phyloP scores from a whole-genome alignment of 306 rosid genomes.

The Corylus avellana region DNA sequence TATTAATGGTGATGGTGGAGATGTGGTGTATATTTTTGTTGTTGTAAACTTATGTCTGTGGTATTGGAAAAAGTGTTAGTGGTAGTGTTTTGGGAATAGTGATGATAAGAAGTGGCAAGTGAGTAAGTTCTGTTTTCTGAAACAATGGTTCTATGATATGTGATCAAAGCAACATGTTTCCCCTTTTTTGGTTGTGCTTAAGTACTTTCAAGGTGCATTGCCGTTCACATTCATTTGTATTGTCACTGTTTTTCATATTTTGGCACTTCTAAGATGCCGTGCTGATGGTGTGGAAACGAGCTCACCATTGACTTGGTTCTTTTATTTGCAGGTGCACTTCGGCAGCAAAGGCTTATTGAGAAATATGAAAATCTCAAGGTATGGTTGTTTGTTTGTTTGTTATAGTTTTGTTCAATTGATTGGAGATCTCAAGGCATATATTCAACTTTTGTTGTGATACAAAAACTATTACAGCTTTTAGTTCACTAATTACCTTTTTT shows the following conservation, averaged over 20 bases:
- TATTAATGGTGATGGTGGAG: neutral
- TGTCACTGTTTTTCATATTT: neutral
- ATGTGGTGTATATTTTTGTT: neutral
- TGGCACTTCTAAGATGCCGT: neutral
- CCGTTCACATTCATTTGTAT: neutral
- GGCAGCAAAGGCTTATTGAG: constrained; percentile 61
- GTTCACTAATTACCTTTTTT: neutral
- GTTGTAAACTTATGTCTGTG: neutral
- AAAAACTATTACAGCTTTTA: neutral
- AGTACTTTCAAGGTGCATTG: neutral
- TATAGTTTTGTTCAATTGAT: no score
- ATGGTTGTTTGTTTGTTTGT: no score
- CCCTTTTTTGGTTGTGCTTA: neutral
- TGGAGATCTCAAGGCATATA: no score
- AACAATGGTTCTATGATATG: neutral
- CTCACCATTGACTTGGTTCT: constrained; percentile 21
- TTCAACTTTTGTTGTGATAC: no score
- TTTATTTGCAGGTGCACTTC: constrained; percentile 65
- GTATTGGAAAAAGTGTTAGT: constrained; percentile 1
- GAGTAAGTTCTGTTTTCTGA: neutral
- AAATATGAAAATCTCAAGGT: constrained; percentile 78
- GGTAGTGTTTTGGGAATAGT: constrained; percentile 4
- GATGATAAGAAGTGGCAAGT: constrained; percentile 18
- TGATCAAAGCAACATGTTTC: neutral
- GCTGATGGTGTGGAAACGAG: neutral